These are phyloP conservation scores for bread wheat (Triticum aestivum) DNA, from an alignment of 176 grass and related monocot species.

Conservation along the genomic window IWGSC_CS_RefSeq_v2.1 NC_057808.1:426377561-426378060, in stretches of 20 bases:
- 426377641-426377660: slow-evolving; percentile 16
- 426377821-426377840: background rate
- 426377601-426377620: background rate
- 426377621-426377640: slow-evolving; percentile 17
- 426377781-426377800: background rate
- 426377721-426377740: slow-evolving; percentile 24
- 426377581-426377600: slow-evolving; percentile 1
- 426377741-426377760: background rate
- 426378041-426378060: slow-evolving; percentile 19
- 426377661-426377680: slow-evolving; percentile 35
- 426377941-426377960: background rate
- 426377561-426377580: slow-evolving; percentile 56
- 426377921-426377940: background rate
- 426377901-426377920: background rate
- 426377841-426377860: slow-evolving; percentile 1
- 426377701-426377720: slow-evolving; percentile 30
- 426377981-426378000: background rate
- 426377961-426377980: background rate
- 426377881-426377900: background rate
- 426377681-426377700: slow-evolving; percentile 28
- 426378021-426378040: slow-evolving; percentile 2
- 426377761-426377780: background rate
- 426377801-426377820: slow-evolving; percentile 30
- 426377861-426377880: background rate
- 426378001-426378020: background rate